Evolutionary conservation across 257 asterid species (phyloP).

Genomic region (Echium plantagineum): DNA sequence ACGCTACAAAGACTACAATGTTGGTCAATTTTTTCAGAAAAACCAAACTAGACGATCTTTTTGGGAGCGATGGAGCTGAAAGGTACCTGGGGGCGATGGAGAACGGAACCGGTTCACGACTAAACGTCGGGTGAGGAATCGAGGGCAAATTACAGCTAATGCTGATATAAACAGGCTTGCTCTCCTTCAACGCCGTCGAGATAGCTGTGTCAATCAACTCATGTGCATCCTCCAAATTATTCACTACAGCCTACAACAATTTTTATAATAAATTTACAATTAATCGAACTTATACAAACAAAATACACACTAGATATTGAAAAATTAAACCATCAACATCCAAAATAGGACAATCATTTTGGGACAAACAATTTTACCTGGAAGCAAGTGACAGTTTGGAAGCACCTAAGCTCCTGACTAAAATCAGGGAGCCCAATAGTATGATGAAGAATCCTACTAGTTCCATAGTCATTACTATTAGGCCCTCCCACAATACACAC

Average conservation of each 20-base stretch:
- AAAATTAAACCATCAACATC: too few species aligned
- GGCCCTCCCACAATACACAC: slow-evolving; percentile 84
- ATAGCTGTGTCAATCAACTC: slow-evolving; percentile 70
- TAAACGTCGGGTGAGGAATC: slow-evolving; percentile 66
- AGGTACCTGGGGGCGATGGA: slow-evolving; percentile 48
- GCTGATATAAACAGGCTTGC: slow-evolving; percentile 79
- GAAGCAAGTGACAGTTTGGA: slow-evolving; percentile 69
- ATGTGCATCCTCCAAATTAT: slow-evolving; percentile 78
- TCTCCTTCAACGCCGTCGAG: slow-evolving; percentile 74
- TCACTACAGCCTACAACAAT: slow-evolving; percentile 57
- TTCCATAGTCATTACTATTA: slow-evolving; percentile 69
- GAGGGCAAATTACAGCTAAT: slow-evolving; percentile 61
- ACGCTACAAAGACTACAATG: too few species aligned
- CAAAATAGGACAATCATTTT: too few species aligned
- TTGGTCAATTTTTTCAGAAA: too few species aligned
- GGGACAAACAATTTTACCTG: slow-evolving; percentile 31
- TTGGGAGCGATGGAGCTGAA: too few species aligned
- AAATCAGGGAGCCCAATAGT: slow-evolving; percentile 81
- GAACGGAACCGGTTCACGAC: slow-evolving; percentile 66
- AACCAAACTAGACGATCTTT: background rate
- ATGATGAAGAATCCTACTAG: slow-evolving; percentile 64
- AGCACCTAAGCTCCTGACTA: slow-evolving; percentile 77
- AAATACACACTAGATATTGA: too few species aligned
- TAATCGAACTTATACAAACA: background rate
- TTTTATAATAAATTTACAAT: background rate